Base-by-base conservation (phyloP, 164 flowering plant genomes). In the Magnolia changhungtana region DNA sequence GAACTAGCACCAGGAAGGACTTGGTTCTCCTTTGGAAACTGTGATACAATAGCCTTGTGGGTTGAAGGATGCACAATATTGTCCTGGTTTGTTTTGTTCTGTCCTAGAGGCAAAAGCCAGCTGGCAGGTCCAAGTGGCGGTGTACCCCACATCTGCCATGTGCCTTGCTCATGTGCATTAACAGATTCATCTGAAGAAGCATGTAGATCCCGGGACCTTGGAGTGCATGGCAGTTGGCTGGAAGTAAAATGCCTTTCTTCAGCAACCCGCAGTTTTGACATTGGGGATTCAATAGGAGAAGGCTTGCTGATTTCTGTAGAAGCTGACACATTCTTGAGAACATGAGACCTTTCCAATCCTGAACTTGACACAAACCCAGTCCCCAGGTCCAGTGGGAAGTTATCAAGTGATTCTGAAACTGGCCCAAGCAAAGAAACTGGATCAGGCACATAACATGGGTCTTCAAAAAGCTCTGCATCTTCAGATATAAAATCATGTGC, bases 91-190 rank as follows among this genome's bases (percentile, higher is more conserved):
- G 87, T 67, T 82, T 85, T 83, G 75, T 75, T 89, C 76, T 69
- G 82, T n/a, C 88, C 94, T 23, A 82, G 74, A 29, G 90, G 85
- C 75, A 83, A 75, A 80, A 84, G 84, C 96, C 98, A 92, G 85
- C 86, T 84, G 50, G 87, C 82, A 67, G 91, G 75, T 11, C 88
- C 88, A 82, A 95, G 91, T 70, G 96, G 90, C 81, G 91, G 80
- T 64, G 87, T 83, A 55, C 83, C 88, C 99, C 99, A 95, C 98
- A 93, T 92, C 77, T 93, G 97, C 95, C 96, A 93, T 27, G 93
- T 81, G 21, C 84, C 84, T 0, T 52, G 80, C 66, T 79, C 76
- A 69, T 74, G 74, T 68, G 71, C 64, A 81, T 74, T 79, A 49
- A 73, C 80, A 27, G 83, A 75, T 73, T 80, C 87, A 79, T 80